Conservation (phyloP, 495 filamentous ascomycete genomes). For the Penicillium odoratum region DNA sequence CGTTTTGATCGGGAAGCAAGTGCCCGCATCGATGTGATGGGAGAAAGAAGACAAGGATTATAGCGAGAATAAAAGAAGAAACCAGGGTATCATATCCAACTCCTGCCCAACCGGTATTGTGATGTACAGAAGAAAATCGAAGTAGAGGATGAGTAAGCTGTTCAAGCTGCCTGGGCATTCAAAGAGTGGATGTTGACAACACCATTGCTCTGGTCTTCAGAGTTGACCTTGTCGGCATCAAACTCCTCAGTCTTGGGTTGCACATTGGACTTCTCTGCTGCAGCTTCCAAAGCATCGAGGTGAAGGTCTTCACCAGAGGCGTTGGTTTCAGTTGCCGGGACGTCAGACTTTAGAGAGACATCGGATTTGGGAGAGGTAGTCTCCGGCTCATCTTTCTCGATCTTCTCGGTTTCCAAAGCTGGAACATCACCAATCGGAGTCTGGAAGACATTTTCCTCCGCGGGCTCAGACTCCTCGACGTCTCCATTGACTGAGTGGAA, state of each 20-base stretch:
- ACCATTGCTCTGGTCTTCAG: constrained; percentile 1
- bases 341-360: not conserved
- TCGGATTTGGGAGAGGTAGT: not conserved
- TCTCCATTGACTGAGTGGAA: constrained; percentile 49
- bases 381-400: not conserved
- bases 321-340: not conserved
- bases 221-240: not conserved
- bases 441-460: not conserved
- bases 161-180: not conserved
- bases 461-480: not conserved
- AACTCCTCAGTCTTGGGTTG: not conserved
- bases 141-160: not conserved
- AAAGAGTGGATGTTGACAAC: not conserved
- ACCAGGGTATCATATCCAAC: not conserved
- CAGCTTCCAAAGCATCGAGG: not conserved
- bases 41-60: not conserved
- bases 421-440: not conserved
- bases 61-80: not conserved
- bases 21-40: not conserved
- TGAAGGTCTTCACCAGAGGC: not conserved
- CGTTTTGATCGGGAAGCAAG: not conserved
- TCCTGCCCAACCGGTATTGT: not conserved
- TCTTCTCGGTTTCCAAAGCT: not conserved
- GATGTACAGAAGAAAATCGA: constrained; percentile 2
- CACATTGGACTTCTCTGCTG: not conserved